These are phyloP conservation scores for Combretum micranthum DNA, from an alignment of 345 rosid species.

Conservation along the genomic window DNA sequence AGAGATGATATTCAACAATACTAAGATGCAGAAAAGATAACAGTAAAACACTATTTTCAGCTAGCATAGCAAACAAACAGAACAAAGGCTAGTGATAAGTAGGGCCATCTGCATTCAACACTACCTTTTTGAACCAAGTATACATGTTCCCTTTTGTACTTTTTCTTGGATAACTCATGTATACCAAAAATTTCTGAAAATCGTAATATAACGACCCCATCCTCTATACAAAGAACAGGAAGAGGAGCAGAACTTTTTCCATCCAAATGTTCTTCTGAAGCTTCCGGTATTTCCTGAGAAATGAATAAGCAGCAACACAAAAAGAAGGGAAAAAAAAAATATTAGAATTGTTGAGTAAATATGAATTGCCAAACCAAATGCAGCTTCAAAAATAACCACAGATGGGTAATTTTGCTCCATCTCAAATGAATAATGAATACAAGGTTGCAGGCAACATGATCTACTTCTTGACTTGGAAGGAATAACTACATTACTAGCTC, in stretches of 20 bases:
- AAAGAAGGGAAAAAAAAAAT: neutral
- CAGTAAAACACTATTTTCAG: too few species aligned
- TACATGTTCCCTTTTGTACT: constrained; percentile 53
- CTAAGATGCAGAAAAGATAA: neutral
- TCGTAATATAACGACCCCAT: constrained; percentile 72
- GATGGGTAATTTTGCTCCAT: too few species aligned
- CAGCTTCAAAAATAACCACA: too few species aligned
- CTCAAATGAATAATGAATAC: too few species aligned
- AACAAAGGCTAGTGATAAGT: too few species aligned
- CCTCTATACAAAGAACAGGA: constrained; percentile 80
- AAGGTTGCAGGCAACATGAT: too few species aligned
- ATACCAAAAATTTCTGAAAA: constrained; percentile 98
- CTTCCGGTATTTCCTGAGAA: constrained; percentile 39
- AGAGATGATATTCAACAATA: neutral
- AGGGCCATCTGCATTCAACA: neutral
- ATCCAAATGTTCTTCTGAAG: constrained; percentile 32
- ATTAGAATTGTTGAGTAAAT: neutral
- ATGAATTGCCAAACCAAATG: too few species aligned
- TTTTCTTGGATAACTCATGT: constrained; percentile 65
- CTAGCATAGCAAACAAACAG: too few species aligned
- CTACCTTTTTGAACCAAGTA: constrained; percentile 56
- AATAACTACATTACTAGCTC: too few species aligned
- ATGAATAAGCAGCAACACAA: neutral
- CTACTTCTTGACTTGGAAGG: too few species aligned
- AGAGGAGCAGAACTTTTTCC: constrained; percentile 45